phyloP scores from a whole-genome alignment of 495 filamentous ascomycete genomes.

The Geoglossum glabrum region DNA sequence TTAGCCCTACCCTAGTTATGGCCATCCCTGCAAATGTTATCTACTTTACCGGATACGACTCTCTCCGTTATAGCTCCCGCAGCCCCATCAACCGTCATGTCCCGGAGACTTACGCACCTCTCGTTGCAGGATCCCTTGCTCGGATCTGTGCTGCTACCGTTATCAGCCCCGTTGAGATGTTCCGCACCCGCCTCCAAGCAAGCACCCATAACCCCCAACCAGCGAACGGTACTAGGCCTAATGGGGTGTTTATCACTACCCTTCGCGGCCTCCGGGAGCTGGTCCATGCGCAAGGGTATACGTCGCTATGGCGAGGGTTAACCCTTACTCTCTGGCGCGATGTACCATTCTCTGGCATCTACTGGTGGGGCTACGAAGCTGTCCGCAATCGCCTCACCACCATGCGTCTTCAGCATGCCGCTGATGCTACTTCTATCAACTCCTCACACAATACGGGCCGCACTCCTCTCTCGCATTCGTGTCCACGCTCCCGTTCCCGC shows the following conservation, averaged over 20 bases:
- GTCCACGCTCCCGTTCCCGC: conserved; percentile 13
- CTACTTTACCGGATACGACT: conserved; percentile 98
- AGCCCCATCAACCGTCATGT: conserved; percentile 45
- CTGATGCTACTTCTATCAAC: neutral
- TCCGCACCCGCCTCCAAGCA: conserved; percentile 82
- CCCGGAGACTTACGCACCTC: conserved; percentile 47
- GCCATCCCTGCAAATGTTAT: conserved; percentile 90
- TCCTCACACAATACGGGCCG: neutral
- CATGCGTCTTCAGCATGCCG: conserved; percentile 25
- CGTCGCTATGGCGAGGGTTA: conserved; percentile 79
- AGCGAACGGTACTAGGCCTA: conserved; percentile 26
- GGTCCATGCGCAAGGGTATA: conserved; percentile 54
- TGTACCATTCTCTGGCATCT: conserved; percentile 88
- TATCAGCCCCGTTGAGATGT: conserved; percentile 86
- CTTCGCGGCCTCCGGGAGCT: conserved; percentile 55
- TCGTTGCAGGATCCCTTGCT: conserved; percentile 60
- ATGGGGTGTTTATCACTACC: conserved; percentile 51
- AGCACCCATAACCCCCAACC: conserved; percentile 37
- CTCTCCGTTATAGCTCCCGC: conserved; percentile 48
- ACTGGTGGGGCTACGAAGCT: conserved; percentile 94
- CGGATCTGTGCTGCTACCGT: conserved; percentile 60
- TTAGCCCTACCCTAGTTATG: conserved; percentile 86
- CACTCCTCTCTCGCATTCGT: conserved; percentile 2
- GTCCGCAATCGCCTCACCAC: conserved; percentile 46
- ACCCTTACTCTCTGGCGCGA: conserved; percentile 90